A percentile compares a stretch with the other conserved stretches of the same genome.
phyloP scores from a whole-genome alignment of 2,329 filamentous ascomycete genomes.

The Claviceps arundinis region DNA sequence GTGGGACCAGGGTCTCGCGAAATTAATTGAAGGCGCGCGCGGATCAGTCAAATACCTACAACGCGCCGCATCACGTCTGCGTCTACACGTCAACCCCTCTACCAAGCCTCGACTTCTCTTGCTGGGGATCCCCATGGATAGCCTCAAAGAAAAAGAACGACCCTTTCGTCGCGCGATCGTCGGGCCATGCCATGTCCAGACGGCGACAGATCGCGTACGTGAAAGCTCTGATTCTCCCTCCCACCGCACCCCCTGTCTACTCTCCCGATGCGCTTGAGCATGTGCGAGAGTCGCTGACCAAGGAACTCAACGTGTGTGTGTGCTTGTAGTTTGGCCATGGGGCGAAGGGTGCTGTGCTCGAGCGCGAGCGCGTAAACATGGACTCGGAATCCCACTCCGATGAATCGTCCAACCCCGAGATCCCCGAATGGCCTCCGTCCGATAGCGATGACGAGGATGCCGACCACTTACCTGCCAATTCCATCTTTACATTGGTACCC shows the following conservation, averaged over 20 bases:
- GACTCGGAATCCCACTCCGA: not conserved
- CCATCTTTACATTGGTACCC: constrained; percentile 19
- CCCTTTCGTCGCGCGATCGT: constrained; percentile 17
- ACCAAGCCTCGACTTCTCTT: not conserved
- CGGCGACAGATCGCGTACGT: constrained; percentile 23
- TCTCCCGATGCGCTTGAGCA: too few species aligned
- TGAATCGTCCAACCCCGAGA: constrained; percentile 10
- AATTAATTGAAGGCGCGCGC: not conserved
- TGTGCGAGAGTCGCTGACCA: not conserved
- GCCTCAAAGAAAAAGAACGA: not conserved
- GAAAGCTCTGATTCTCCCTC: not conserved
- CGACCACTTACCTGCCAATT: constrained; percentile 8
- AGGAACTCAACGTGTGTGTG: not conserved
- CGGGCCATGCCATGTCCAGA: constrained; percentile 24
- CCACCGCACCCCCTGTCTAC: not conserved
- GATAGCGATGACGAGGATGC: constrained; percentile 11
- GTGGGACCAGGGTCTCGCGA: too few species aligned
- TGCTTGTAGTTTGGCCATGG: constrained; percentile 22
- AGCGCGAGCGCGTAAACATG: constrained; percentile 20
- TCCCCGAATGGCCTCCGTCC: constrained; percentile 15
- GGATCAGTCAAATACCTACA: not conserved
- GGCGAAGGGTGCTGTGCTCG: constrained; percentile 19
- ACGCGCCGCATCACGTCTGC: not conserved
- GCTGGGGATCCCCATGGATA: constrained; percentile 7
- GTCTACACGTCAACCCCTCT: constrained; percentile 3